Evolutionary conservation across 345 rosid species (phyloP).

Genomic region (Euclidium syriacum): DNA sequence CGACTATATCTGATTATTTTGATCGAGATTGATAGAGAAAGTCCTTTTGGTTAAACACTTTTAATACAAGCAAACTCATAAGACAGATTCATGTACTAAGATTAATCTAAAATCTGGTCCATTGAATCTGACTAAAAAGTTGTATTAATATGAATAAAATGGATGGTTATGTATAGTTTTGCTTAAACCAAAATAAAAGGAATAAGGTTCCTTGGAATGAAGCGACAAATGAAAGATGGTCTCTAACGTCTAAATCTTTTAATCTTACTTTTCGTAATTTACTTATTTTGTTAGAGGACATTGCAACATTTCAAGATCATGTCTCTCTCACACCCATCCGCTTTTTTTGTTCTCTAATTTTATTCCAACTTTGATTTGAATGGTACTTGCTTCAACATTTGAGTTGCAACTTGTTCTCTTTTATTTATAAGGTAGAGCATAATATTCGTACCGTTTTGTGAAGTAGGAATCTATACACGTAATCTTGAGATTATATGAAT

Average conservation of each 20-base stretch:
- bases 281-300: slow-evolving; percentile 1
- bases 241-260: slow-evolving; percentile 5
- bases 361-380: slow-evolving; percentile 21
- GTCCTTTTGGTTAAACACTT: slow-evolving; percentile 5
- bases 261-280: not conserved
- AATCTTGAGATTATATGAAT: not conserved
- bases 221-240: slow-evolving; percentile 14
- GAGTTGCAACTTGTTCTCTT: not conserved
- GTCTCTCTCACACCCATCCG: slow-evolving; percentile 19
- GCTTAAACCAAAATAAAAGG: slow-evolving; percentile 6
- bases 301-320: slow-evolving; percentile 24
- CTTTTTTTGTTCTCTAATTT: slow-evolving; percentile 1
- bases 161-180: slow-evolving; percentile 17
- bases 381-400: slow-evolving; percentile 21
- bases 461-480: slow-evolving; percentile 3
- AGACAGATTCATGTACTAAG: slow-evolving; percentile 3
- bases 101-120: slow-evolving; percentile 18
- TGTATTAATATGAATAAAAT: slow-evolving; percentile 16
- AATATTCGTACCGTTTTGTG: not conserved
- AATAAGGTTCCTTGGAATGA: slow-evolving; percentile 22
- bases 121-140: slow-evolving; percentile 13
- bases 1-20: slow-evolving; percentile 4
- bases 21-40: not conserved
- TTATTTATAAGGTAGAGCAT: not conserved
- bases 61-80: slow-evolving; percentile 2